A percentile compares a stretch with the other conserved stretches of the same genome.
Evolutionary conservation across 73 alveolate species (phyloP).

Genomic region (Paramecium biaurelia): DNA sequence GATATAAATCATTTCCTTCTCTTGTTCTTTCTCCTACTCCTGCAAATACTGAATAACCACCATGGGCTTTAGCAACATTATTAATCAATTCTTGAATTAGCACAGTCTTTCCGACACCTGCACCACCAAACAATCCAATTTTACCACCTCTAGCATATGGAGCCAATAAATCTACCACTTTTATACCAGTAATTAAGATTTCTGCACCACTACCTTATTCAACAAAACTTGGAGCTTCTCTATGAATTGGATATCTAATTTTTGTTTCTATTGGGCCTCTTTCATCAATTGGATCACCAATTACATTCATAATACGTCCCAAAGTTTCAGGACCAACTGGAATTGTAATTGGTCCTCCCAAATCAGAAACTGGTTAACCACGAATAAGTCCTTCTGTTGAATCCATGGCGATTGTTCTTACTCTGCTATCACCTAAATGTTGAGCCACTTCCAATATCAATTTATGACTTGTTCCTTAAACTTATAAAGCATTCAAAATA

Average conservation of each 20-base stretch:
- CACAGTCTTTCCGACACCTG: conserved; percentile 99
- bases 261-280: conserved; percentile 85
- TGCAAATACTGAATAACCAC: conserved; percentile 98
- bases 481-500: conserved; percentile 95
- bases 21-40: conserved; percentile 97
- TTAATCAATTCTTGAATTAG: conserved; percentile 95
- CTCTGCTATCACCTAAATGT: conserved; percentile 94
- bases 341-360: conserved; percentile 93
- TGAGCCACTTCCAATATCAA: conserved; percentile 97
- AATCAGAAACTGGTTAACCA: conserved; percentile 89
- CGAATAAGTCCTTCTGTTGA: conserved; percentile 96
- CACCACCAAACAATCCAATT: conserved; percentile 95
- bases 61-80: conserved; percentile 95
- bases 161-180: conserved; percentile 98
- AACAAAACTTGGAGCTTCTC: conserved; percentile 94
- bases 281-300: conserved; percentile 97
- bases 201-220: conserved; percentile 92
- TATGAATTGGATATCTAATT: conserved; percentile 89
- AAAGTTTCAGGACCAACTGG: conserved; percentile 97
- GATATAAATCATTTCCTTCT: conserved; percentile 92
- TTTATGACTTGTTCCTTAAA: conserved; percentile 79
- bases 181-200: conserved; percentile 88
- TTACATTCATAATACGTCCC: conserved; percentile 96
- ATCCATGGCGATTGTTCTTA: conserved; percentile 97
- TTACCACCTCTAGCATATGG: conserved; percentile 98